Conservation (phyloP, 2,329 filamentous ascomycete species). For the Incumbomyces delicatus region DNA sequence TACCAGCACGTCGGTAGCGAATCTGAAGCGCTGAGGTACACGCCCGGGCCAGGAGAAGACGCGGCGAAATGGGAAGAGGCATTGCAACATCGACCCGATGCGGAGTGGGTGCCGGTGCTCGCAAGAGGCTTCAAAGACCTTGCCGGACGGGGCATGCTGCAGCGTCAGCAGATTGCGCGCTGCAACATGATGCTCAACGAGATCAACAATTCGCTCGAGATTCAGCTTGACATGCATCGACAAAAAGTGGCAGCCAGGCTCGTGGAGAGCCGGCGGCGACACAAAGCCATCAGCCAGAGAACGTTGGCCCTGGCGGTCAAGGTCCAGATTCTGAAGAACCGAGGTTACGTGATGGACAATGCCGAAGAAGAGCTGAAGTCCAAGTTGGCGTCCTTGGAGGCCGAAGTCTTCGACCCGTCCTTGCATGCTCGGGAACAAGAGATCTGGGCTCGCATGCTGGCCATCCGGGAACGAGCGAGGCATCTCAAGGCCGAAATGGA, state of each 20-base stretch:
- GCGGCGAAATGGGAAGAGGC: slow-evolving; percentile 57
- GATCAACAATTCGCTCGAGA: slow-evolving; percentile 53
- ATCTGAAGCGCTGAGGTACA: slow-evolving; percentile 52
- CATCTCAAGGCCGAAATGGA: slow-evolving; percentile 52
- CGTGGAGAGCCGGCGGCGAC: slow-evolving; percentile 49
- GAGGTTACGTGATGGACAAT: slow-evolving; percentile 56
- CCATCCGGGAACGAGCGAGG: slow-evolving; percentile 49
- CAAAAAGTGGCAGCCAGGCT: slow-evolving; percentile 50
- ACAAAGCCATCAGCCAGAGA: slow-evolving; percentile 50
- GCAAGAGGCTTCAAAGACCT: slow-evolving; percentile 52
- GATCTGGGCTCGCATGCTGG: slow-evolving; percentile 58
- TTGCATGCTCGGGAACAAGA: slow-evolving; percentile 53
- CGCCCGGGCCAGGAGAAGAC: slow-evolving; percentile 48
- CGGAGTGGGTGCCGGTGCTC: slow-evolving; percentile 50
- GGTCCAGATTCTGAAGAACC: slow-evolving; percentile 52
- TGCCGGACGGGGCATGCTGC: slow-evolving; percentile 47
- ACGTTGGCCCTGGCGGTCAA: slow-evolving; percentile 54
- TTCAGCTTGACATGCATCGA: slow-evolving; percentile 51
- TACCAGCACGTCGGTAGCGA: slow-evolving; percentile 51
- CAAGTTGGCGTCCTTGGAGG: slow-evolving; percentile 49
- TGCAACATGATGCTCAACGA: slow-evolving; percentile 53
- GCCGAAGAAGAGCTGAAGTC: slow-evolving; percentile 54
- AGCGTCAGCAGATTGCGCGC: slow-evolving; percentile 47
- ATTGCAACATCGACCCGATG: slow-evolving; percentile 47
- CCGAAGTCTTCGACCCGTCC: slow-evolving; percentile 50